Evolutionary conservation across 495 filamentous ascomycete species (phyloP).

Genomic region (Oleoguttula mirabilis): DNA sequence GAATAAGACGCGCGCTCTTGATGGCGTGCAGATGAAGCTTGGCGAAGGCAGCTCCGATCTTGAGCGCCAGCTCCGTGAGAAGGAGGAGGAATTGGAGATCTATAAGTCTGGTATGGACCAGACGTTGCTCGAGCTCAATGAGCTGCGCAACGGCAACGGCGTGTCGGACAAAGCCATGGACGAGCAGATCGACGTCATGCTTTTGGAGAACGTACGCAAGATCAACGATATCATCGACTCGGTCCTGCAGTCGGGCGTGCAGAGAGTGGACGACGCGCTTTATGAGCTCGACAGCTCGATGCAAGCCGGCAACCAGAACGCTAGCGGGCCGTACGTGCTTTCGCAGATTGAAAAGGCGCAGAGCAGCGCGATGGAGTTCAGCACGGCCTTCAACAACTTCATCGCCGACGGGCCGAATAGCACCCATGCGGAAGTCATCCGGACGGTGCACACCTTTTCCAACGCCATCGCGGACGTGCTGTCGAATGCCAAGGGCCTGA

Average conservation of each 20-base stretch:
- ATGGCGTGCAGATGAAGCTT: conserved; percentile 66
- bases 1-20: conserved; percentile 75
- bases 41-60: conserved; percentile 75
- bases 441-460: conserved; percentile 78
- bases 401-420: conserved; percentile 94
- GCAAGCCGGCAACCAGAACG: conserved; percentile 97
- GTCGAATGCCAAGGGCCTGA: conserved; percentile 91
- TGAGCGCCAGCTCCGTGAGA: conserved; percentile 70
- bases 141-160: conserved; percentile 53
- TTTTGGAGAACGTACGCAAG: conserved; percentile 75
- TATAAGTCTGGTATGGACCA: conserved; percentile 97
- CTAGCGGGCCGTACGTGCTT: conserved; percentile 86
- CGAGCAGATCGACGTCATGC: conserved; percentile 76
- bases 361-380: conserved; percentile 89
- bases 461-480: conserved; percentile 87
- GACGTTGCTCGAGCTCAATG: conserved; percentile 78
- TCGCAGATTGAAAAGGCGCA: conserved; percentile 96
- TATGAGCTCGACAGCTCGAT: conserved; percentile 96
- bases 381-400: conserved; percentile 93
- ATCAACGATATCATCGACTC: conserved; percentile 98
- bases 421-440: conserved; percentile 81
- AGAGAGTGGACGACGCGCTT: conserved; percentile 88
- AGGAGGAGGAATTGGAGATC: conserved; percentile 94
- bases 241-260: conserved; percentile 83
- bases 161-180: conserved; percentile 74